Base-by-base conservation (phyloP, 257 asterid species). In the Lantana camara region DNA sequence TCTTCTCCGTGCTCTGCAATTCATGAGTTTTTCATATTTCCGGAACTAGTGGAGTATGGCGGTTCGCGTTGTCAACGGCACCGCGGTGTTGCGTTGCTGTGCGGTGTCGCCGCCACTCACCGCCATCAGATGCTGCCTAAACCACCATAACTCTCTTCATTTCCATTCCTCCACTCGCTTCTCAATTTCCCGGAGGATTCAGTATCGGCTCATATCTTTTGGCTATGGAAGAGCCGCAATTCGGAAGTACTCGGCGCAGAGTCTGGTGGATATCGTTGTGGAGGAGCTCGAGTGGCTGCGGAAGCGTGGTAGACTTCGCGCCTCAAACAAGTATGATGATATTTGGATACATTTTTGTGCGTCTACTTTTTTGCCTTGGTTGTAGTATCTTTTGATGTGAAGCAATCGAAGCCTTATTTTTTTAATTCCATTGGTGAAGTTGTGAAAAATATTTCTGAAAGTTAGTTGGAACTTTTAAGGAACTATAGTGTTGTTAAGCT, bases 21-120 rank as follows among this genome's bases (percentile, higher is more conserved):
- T 65, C 57, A 74, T 69, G 75, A 57, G 1, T 5, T 64, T 44
- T 17, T 52, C 65, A 34, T 24, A 29, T 30, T 50, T 68, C 40
- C 53, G 41, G 21, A 66, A 42, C 47, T 64, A 79, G 79, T 56
- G 62, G 67, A 49, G 40, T 7, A 91, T 88, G 96, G 94, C 88
- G 79, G 85, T 81, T 70, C 94, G 97, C 46, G 85, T 83, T 12
- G 69, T 90, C 81, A 90, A 77, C 79, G 82, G 80, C 82, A 74
- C 74, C 74, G 66, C 77, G 23, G 52, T 85, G 38, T 48, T 90
- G 69, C 96, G 96, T 71, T 77, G 82, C 67, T 76, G 90, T 59
- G 70, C 86, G 63, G 75, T 79, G 59, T 74, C 90, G 64, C 87
- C 95, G 19, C 86, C 95, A 13, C 65, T 73, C 38, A 17, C 77